Evolutionary conservation across 768 basidiomycete genomes (phyloP), one percentile per base, ranked within the genome.

Genomic region (Serendipita sp.): DNA sequence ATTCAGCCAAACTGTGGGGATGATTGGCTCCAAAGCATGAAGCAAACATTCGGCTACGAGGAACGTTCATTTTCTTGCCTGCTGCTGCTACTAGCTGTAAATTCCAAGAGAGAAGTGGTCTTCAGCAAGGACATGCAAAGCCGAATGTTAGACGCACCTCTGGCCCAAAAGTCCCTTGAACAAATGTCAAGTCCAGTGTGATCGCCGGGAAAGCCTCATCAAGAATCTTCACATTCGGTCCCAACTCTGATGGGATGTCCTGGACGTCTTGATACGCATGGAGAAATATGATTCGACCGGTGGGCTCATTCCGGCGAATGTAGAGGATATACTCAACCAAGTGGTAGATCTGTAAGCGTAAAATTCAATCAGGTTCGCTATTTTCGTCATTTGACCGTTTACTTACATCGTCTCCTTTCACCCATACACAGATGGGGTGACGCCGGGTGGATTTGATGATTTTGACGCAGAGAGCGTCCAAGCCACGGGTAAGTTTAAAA

Each of bases 241-340:
- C 86, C 68, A 89, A 72, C 68, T 89, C 87, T 0, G 83, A 83
- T 0, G 87, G 87, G 29, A 83, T 75, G 0, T 76, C 78, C 13
- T 73, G 72, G 34, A 79, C 80, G 27, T 73, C 75, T 31, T 83
- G 78, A 64, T 79, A 76, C 68, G 86, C 87, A 68, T 87, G 85
- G 2, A 87, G 76, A 11, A 88, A 78, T 72, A 86, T 86, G 64
- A 88, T 68, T 67, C 80, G 77, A 0, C 84, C 79, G 0, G 87
- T 88, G 67, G 84, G 82, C 71, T 89, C 87, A 68, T 86, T 88
- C 64, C 76, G 75, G 45, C 75, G 73, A 2, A 87, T 83, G 67
- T 88, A 88, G 11, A 83, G 72, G 33, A 87, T 75, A 77, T 83
- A 83, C 62, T 80, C 78, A 65, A 87, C 81, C 2, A 88, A 67